Base-by-base conservation (phyloP, 2,329 filamentous ascomycete species). In the Neoscytalidium dimidiatum region DNA sequence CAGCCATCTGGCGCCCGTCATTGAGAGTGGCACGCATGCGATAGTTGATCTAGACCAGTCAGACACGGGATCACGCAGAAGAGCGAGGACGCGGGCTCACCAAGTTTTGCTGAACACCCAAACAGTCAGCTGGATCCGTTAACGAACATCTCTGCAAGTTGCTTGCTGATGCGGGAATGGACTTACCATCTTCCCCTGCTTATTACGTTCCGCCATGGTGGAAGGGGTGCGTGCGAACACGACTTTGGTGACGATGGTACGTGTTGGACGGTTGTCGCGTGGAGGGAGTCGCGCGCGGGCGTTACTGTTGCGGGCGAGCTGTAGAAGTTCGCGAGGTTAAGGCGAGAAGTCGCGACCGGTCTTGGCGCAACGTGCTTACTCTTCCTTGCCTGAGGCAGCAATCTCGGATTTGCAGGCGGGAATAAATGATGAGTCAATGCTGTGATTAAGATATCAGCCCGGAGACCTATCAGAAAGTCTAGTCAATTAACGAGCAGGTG, bases 111-210 rank as follows among this genome's bases (percentile, higher is more conserved):
- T 89, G 80, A 64, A 77, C 56, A 61, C 66, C 66, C 41, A 69
- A 75, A 74, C 72, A 77, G 79, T 77, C 71, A 79, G 75, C 78
- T 77, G 75, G 76, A 72, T 73, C 74, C 76, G 78, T 77, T 73
- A 77, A 82, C 77, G 74, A 73, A 81, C 74, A 77, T 80, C 77
- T 77, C 85, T 91, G 88, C 84, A 80, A n/a, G 82, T 75, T 74
- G 73, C 79, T 80, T 76, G 79, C 77, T 73, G 77, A 72, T 71
- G 72, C 71, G 73, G 69, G 69, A 71, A 68, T 67, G 68, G 68
- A 89, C 92, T 86, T 85, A 98, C 95, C 95, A 99, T 98, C 87
- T 99, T 98, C 82, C 95, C 95, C 82, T 97, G 94, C 82, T 97
- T 96, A 87, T 97, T 94, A 44, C 76, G 72, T 60, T 79, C 76